Percentiles rank a stretch among this genome's conserved stretches.
phyloP scores from a whole-genome alignment of 2,329 filamentous ascomycete species.

The Fusarium caatingaense region DNA sequence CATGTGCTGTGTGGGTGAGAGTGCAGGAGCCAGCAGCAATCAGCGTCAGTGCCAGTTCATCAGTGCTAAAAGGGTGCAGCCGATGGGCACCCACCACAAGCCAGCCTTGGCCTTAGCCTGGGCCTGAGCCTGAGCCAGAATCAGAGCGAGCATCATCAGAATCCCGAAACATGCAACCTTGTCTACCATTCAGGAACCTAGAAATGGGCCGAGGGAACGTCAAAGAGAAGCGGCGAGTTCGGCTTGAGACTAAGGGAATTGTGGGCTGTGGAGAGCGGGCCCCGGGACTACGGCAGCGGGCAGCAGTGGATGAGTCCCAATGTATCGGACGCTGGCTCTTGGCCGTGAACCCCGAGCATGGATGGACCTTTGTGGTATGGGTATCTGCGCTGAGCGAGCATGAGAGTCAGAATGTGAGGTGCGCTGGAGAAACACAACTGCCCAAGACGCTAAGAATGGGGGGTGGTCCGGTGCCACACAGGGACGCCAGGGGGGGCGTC shows the following conservation, averaged over 20 bases:
- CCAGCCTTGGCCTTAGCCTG: slow-evolving; percentile 3
- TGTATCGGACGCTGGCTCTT: slow-evolving; percentile 35
- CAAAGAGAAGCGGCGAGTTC: slow-evolving; percentile 31
- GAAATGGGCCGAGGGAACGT: slow-evolving; percentile 36
- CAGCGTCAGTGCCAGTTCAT: slow-evolving; percentile 25
- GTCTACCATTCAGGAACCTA: slow-evolving; percentile 27
- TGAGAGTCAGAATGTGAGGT: slow-evolving; percentile 16
- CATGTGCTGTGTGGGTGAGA: slow-evolving; percentile 22
- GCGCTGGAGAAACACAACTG: slow-evolving; percentile 27
- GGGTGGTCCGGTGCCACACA: slow-evolving; percentile 38
- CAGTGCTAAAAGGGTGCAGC: slow-evolving; percentile 32
- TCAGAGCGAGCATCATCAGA: slow-evolving; percentile 20
- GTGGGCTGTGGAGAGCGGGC: slow-evolving; percentile 41
- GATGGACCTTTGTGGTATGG: slow-evolving; percentile 17
- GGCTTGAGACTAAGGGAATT: slow-evolving; percentile 28
- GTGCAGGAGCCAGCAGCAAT: slow-evolving; percentile 24
- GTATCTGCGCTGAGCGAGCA: slow-evolving; percentile 8
- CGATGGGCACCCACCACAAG: slow-evolving; percentile 29
- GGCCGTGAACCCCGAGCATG: slow-evolving; percentile 41
- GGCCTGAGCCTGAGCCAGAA: neutral
- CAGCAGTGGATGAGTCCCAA: slow-evolving; percentile 36
- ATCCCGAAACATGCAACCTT: slow-evolving; percentile 17
- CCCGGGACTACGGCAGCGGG: slow-evolving; percentile 42
- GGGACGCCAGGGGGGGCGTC: slow-evolving; percentile 28
- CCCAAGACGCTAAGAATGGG: slow-evolving; percentile 38